A percentile compares a stretch with the other conserved stretches of the same genome.
phyloP scores from a whole-genome alignment of 2,329 filamentous ascomycete species.

The Fusarium succisae region DNA sequence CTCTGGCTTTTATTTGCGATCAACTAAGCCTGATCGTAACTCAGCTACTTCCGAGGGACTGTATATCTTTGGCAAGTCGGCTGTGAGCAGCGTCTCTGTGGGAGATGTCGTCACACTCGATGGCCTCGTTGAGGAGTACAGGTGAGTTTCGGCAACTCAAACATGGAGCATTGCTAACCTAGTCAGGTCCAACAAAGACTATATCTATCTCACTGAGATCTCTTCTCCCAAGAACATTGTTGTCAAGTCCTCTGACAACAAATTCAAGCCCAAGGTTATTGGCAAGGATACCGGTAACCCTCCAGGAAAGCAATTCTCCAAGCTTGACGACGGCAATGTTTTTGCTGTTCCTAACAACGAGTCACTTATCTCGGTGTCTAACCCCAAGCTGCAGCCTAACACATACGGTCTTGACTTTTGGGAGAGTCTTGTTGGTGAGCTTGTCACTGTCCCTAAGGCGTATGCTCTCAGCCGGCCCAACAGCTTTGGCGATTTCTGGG shows the following conservation, averaged over 20 bases:
- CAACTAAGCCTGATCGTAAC: conserved; percentile 64
- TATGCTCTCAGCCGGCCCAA: conserved; percentile 69
- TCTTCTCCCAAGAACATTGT: conserved; percentile 62
- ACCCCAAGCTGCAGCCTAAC: conserved; percentile 68
- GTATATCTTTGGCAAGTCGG: conserved; percentile 68
- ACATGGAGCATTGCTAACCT: neutral
- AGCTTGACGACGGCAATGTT: conserved; percentile 71
- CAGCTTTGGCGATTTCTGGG: conserved; percentile 74
- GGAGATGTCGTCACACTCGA: conserved; percentile 71
- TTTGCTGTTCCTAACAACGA: conserved; percentile 72
- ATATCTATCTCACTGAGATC: conserved; percentile 73
- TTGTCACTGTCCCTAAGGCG: conserved; percentile 69
- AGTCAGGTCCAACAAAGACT: conserved; percentile 60
- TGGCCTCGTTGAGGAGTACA: conserved; percentile 66
- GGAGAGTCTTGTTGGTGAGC: conserved; percentile 74
- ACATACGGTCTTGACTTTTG: conserved; percentile 77
- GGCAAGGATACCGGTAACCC: conserved; percentile 66
- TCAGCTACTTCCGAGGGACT: conserved; percentile 69
- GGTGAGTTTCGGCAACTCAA: conserved; percentile 48
- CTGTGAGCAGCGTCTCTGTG: conserved; percentile 62
- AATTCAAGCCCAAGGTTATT: conserved; percentile 67
- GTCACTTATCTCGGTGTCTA: conserved; percentile 64
- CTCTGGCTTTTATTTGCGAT: conserved; percentile 72
- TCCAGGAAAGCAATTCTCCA: conserved; percentile 68
- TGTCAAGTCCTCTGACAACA: conserved; percentile 62